Evolutionary conservation across 2,329 filamentous ascomycete species (phyloP).

Genomic region (Fusarium irregulare): DNA sequence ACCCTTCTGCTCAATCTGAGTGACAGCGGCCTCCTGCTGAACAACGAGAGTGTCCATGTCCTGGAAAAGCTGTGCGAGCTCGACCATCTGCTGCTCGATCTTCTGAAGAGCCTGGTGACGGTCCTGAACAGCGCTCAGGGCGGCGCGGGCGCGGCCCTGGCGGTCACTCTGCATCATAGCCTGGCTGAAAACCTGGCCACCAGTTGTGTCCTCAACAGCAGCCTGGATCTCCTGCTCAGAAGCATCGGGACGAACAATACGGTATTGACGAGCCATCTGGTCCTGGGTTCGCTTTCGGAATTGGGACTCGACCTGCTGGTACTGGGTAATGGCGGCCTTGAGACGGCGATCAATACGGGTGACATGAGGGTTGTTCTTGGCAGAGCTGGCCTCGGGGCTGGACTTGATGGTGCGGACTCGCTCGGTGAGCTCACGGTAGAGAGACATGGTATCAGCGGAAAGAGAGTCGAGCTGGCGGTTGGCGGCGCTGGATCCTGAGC

Average conservation of each 20-base stretch:
- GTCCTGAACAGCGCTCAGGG: slow-evolving; percentile 81
- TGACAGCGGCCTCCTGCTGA: slow-evolving; percentile 84
- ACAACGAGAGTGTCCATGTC: slow-evolving; percentile 88
- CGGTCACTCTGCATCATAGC: slow-evolving; percentile 85
- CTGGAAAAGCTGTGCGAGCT: slow-evolving; percentile 88
- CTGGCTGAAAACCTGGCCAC: slow-evolving; percentile 87
- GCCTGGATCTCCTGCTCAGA: slow-evolving; percentile 80
- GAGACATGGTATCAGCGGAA: slow-evolving; percentile 82
- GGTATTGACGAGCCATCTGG: slow-evolving; percentile 89
- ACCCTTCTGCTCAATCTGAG: slow-evolving; percentile 85
- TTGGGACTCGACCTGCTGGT: slow-evolving; percentile 81
- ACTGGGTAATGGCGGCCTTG: slow-evolving; percentile 82
- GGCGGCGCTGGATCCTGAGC: slow-evolving; percentile 71
- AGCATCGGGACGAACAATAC: slow-evolving; percentile 87
- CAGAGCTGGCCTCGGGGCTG: slow-evolving; percentile 77
- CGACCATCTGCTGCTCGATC: slow-evolving; percentile 90
- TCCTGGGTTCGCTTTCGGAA: slow-evolving; percentile 85
- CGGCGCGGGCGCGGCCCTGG: slow-evolving; percentile 82
- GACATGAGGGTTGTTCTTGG: slow-evolving; percentile 83
- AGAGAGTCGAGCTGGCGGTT: slow-evolving; percentile 78
- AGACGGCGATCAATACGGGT: slow-evolving; percentile 82
- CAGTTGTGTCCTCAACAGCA: slow-evolving; percentile 77
- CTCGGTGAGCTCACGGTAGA: slow-evolving; percentile 82
- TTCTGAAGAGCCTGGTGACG: slow-evolving; percentile 90
- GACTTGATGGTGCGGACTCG: slow-evolving; percentile 86